Percentiles rank a stretch among this genome's conserved stretches.
These are phyloP conservation scores for Heracleum sosnowskyi DNA, from an alignment of 129 eudicot species.

Conservation along the genomic window DNA sequence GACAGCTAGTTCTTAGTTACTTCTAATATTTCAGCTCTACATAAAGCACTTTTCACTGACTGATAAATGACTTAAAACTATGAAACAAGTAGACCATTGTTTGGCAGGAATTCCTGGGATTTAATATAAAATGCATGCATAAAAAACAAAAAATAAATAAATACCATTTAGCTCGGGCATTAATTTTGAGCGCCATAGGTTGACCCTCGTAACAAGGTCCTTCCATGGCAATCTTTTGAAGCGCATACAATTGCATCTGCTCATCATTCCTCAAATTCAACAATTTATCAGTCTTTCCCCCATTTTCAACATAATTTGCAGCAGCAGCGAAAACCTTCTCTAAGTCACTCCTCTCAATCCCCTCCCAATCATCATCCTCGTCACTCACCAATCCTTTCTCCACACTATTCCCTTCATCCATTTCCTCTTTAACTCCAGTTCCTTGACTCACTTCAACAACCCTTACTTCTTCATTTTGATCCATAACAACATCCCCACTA, in stretches of 20 bases:
- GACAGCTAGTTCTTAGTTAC: too few species aligned
- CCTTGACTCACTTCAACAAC: slow-evolving; percentile 8
- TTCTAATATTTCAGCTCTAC: background rate
- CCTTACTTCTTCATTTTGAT: slow-evolving; percentile 4
- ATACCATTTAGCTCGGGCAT: slow-evolving; percentile 82
- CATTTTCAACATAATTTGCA: slow-evolving; percentile 34
- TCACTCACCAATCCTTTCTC: slow-evolving; percentile 32
- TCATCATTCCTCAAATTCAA: slow-evolving; percentile 36
- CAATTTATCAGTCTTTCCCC: slow-evolving; percentile 29
- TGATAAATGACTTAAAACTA: slow-evolving; percentile 4
- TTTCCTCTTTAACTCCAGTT: slow-evolving; percentile 10
- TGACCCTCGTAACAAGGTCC: slow-evolving; percentile 79
- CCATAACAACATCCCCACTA: background rate
- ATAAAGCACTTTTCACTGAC: background rate
- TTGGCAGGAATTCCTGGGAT: background rate
- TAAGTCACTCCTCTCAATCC: slow-evolving; percentile 72
- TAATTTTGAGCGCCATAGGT: slow-evolving; percentile 65
- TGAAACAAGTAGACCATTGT: background rate
- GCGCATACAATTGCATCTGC: slow-evolving; percentile 67
- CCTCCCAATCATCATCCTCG: slow-evolving; percentile 79
- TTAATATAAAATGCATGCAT: background rate
- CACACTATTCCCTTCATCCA: slow-evolving; percentile 15
- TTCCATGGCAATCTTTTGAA: slow-evolving; percentile 75
- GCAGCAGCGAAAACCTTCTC: slow-evolving; percentile 59
- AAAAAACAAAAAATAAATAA: slow-evolving; percentile 15